Percentiles rank a stretch among this genome's conserved stretches.
Conservation (phyloP, 1,284 basidiomycete genomes). For the Cryptococcus jaspeensis region DNA sequence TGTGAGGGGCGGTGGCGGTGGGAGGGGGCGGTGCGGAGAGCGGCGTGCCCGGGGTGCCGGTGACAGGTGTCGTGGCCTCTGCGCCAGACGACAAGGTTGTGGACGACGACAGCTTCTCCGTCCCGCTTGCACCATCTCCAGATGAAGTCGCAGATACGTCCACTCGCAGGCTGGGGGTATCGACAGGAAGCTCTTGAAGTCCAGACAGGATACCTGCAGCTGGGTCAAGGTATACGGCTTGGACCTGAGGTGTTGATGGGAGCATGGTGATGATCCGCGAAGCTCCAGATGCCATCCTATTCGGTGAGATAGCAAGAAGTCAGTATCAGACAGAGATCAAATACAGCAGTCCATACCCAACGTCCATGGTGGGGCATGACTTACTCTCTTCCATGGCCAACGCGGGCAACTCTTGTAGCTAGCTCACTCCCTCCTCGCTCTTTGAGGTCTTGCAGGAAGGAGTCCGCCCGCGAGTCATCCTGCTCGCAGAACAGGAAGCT, state of each 20-base stretch:
- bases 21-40: not conserved
- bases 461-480: conserved; percentile 27
- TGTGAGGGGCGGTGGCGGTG: conserved; percentile 17
- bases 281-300: conserved; percentile 50
- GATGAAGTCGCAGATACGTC: not conserved
- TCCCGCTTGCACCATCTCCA: not conserved
- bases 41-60: no score
- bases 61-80: no score
- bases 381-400: conserved; percentile 32
- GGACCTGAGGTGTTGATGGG: conserved; percentile 53
- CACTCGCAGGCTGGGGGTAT: conserved; percentile 2
- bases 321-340: no score
- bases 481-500: conserved; percentile 47
- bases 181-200: conserved; percentile 9
- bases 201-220: conserved; percentile 29
- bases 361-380: conserved; percentile 1
- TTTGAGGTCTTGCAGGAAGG: conserved; percentile 31
- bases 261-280: conserved; percentile 55
- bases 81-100: conserved; percentile 7
- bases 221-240: conserved; percentile 50
- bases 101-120: conserved; percentile 3
- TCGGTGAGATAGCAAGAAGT: not conserved
- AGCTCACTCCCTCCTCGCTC: conserved; percentile 26
- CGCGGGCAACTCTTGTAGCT: conserved; percentile 20
- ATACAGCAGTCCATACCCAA: no score